Evolutionary conservation across 1,139 yeast genomes (phyloP), one percentile per base, ranked within the genome.

Genomic region (Taiozyma sp.): DNA sequence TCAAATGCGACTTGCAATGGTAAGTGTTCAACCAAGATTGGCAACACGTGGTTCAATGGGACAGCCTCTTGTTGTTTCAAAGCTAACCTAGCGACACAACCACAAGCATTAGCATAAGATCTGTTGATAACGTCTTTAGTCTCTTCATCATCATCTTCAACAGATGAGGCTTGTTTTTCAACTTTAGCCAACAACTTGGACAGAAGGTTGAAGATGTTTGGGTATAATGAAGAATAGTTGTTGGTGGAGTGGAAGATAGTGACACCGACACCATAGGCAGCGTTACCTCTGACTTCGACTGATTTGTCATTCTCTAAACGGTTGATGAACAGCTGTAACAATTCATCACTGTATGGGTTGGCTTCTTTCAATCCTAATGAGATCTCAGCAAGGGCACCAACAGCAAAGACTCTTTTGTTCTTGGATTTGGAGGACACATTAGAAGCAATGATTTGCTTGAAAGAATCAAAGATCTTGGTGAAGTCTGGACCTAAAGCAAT

Each of bases 181-280:
- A 90, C 88, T 70, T 85, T 86, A 63, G 77, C 80, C 66, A 93
- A 76, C 63, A 91, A 74, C 63, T 86, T 85, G 71, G 89, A 90
- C 64, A 93, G 77, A 54, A 87, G 81, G 67, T 81, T 81, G 64
- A 95, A 77, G 52, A 91, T 80, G 46, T 80, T 76, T 57, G 82
- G 84, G 71, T 84, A 91, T 45, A 80, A 74, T 29, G 83, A 68
- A 43, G 85, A 73, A 59, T 85, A 77, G 65, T 85, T 88, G 26
- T 75, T 64, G 35, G 73, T 55, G 50, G 88, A 76, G 70, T 74
- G 69, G 70, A 82, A 85, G 57, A 90, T 75, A 54, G 90, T 72
- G 57, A 90, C 72, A 59, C 99, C 99, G 59, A 88, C 81, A 75
- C 98, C 99, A 66, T 89, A 93, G 19, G 98, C 97, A 51, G 98